Evolutionary conservation across 1,284 basidiomycete species (phyloP).

Genomic region (Sanghuangporus weigelae): DNA sequence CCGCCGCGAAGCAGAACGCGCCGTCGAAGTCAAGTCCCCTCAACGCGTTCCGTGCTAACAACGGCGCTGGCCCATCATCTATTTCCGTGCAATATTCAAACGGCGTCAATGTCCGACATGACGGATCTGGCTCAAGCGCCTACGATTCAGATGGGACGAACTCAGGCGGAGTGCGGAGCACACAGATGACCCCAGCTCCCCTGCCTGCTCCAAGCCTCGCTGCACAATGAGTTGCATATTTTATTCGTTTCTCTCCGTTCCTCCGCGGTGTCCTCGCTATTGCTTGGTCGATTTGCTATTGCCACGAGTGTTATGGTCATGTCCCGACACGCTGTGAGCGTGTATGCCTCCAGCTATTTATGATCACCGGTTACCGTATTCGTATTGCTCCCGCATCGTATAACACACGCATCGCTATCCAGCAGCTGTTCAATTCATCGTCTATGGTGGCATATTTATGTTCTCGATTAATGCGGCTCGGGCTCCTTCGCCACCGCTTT

Average conservation of each 20-base stretch:
- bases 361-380: background rate
- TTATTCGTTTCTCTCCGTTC: background rate
- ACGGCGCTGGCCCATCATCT: background rate
- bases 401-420: background rate
- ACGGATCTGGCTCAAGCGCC: slow-evolving; percentile 11
- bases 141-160: slow-evolving; percentile 14
- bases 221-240: slow-evolving; percentile 1
- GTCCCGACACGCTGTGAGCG: background rate
- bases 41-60: slow-evolving; percentile 1
- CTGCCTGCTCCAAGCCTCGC: slow-evolving; percentile 11
- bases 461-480: background rate
- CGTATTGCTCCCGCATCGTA: background rate
- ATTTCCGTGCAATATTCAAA: background rate
- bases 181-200: slow-evolving; percentile 12
- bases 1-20: background rate
- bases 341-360: slow-evolving; percentile 2
- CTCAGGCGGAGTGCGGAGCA: slow-evolving; percentile 6
- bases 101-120: slow-evolving; percentile 1
- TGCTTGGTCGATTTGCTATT: background rate
- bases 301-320: background rate
- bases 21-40: background rate
- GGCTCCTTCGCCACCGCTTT: background rate
- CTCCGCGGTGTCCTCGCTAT: background rate
- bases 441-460: background rate
- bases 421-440: background rate